These are phyloP conservation scores for Aethionema arabicum DNA, from an alignment of 345 rosid genomes.

Conservation along the genomic window DNA sequence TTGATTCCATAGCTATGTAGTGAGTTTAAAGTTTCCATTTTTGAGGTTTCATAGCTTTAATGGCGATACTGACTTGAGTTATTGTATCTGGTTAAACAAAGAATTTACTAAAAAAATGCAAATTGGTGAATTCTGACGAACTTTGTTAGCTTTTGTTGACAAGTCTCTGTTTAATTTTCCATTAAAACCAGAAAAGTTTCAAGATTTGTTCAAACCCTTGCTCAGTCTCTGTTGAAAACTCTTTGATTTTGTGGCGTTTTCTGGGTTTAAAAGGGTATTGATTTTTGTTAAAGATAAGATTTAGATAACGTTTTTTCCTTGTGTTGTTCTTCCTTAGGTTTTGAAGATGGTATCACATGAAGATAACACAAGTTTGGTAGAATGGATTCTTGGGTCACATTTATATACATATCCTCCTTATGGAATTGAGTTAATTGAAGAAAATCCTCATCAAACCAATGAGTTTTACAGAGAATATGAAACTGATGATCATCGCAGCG, in stretches of 20 bases:
- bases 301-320: not conserved
- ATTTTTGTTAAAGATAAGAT: slow-evolving; percentile 24
- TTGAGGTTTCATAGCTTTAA: slow-evolving; percentile 1
- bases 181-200: slow-evolving; percentile 15
- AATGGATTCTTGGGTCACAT: slow-evolving; percentile 72
- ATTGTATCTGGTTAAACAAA: not conserved
- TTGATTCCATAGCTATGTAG: not conserved
- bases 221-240: not conserved
- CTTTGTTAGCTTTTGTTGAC: slow-evolving; percentile 26
- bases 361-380: slow-evolving; percentile 38
- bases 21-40: slow-evolving; percentile 16
- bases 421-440: slow-evolving; percentile 45
- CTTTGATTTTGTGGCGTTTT: slow-evolving; percentile 9
- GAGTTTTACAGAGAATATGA: slow-evolving; percentile 49
- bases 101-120: not conserved
- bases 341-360: slow-evolving; percentile 38
- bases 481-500: slow-evolving; percentile 45
- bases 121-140: slow-evolving; percentile 16
- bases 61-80: slow-evolving; percentile 27
- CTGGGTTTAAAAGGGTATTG: not conserved
- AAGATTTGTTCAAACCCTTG: slow-evolving; percentile 9
- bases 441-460: slow-evolving; percentile 33
- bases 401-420: slow-evolving; percentile 51
- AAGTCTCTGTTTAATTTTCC: slow-evolving; percentile 31
- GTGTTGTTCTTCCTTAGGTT: too few species aligned